These are phyloP conservation scores for Eleusine indica DNA, from an alignment of 176 grass and related monocot genomes.

Conservation along the genomic window DNA sequence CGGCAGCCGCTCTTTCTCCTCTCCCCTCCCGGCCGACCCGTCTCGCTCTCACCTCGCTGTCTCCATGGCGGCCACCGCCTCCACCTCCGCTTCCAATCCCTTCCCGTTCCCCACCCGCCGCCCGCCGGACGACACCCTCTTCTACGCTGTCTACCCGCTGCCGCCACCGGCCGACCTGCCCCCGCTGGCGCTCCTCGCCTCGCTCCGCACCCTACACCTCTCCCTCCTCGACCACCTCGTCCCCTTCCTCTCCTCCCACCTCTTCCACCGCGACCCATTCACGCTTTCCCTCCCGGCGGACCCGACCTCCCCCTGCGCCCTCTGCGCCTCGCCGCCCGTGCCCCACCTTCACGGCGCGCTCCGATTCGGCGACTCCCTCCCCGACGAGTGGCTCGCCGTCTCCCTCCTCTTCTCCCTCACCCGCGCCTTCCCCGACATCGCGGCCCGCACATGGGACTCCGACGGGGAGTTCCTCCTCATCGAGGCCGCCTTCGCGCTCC, in stretches of 20 bases:
- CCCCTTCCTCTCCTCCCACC: slow-evolving; percentile 59
- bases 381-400: slow-evolving; percentile 86
- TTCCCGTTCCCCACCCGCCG: slow-evolving; percentile 56
- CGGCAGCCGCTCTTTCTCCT: neutral
- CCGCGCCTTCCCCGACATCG: slow-evolving; percentile 41
- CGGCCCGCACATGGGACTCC: slow-evolving; percentile 74
- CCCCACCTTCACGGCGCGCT: slow-evolving; percentile 83
- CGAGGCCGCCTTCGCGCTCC: slow-evolving; percentile 84
- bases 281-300: slow-evolving; percentile 57
- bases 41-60: neutral
- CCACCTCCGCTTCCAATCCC: slow-evolving; percentile 39
- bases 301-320: slow-evolving; percentile 49
- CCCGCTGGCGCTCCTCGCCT: slow-evolving; percentile 41
- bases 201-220: slow-evolving; percentile 69
- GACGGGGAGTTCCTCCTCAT: slow-evolving; percentile 99
- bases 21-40: neutral
- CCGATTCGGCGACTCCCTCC: slow-evolving; percentile 77
- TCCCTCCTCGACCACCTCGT: slow-evolving; percentile 56
- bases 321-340: slow-evolving; percentile 58
- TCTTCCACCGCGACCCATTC: slow-evolving; percentile 81
- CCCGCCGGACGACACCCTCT: slow-evolving; percentile 80
- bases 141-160: slow-evolving; percentile 78
- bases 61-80: slow-evolving; percentile 53
- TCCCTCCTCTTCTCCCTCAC: slow-evolving; percentile 77
- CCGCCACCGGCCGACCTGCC: slow-evolving; percentile 46